phyloP scores from a whole-genome alignment of 1,139 yeast species.

The Meyerozyma guilliermondii region DNA sequence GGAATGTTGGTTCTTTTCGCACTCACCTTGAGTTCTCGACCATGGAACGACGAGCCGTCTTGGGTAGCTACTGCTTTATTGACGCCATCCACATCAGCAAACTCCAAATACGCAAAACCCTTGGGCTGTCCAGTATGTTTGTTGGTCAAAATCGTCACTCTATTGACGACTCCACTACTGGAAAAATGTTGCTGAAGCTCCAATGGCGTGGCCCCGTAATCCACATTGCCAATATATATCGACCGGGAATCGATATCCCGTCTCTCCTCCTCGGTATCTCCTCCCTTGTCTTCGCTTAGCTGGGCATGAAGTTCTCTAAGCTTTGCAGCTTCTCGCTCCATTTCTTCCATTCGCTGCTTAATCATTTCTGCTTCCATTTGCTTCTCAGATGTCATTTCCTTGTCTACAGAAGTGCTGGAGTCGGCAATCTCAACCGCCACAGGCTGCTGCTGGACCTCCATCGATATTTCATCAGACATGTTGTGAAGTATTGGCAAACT shows the following conservation, averaged over 20 bases:
- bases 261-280: slow-evolving; percentile 27
- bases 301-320: slow-evolving; percentile 23
- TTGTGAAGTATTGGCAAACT: neutral
- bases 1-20: slow-evolving; percentile 82
- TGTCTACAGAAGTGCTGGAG: slow-evolving; percentile 7
- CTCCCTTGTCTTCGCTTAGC: slow-evolving; percentile 10
- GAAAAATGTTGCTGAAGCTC: slow-evolving; percentile 77
- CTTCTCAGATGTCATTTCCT: slow-evolving; percentile 13
- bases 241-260: slow-evolving; percentile 66
- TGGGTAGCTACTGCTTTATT: slow-evolving; percentile 57
- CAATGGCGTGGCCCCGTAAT: slow-evolving; percentile 72
- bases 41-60: slow-evolving; percentile 63
- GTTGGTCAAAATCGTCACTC: slow-evolving; percentile 77
- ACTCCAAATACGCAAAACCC: slow-evolving; percentile 84
- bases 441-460: slow-evolving; percentile 14
- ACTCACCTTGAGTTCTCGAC: slow-evolving; percentile 63
- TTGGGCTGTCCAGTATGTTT: slow-evolving; percentile 74
- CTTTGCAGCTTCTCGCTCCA: slow-evolving; percentile 26
- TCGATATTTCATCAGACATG: slow-evolving; percentile 19
- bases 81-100: slow-evolving; percentile 59
- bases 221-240: slow-evolving; percentile 84
- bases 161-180: slow-evolving; percentile 68
- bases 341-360: slow-evolving; percentile 16
- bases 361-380: slow-evolving; percentile 6
- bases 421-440: slow-evolving; percentile 7